phyloP scores from a whole-genome alignment of 164 flowering plant genomes.

The Stephania cephalantha region DNA sequence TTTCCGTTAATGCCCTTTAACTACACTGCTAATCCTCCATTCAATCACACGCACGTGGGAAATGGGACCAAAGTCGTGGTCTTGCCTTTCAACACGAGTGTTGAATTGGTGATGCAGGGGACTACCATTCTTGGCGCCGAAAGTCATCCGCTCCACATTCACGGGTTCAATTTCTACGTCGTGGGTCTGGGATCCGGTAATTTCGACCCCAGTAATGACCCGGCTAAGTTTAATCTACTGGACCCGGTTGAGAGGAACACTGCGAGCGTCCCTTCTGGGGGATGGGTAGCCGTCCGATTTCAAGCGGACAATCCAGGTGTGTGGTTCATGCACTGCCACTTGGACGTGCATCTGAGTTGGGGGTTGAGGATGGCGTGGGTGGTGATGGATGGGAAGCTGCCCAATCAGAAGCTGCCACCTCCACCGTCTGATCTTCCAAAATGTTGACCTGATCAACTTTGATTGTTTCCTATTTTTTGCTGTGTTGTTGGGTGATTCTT shows the following conservation, averaged over 20 bases:
- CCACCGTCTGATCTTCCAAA: conserved; percentile 17
- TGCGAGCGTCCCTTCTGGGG: conserved; percentile 10
- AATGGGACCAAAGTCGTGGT: conserved; percentile 14
- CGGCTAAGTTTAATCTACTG: conserved; percentile 13
- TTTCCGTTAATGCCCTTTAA: conserved; percentile 7
- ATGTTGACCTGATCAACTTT: neutral
- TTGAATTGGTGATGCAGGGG: conserved; percentile 15
- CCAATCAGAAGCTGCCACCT: conserved; percentile 13
- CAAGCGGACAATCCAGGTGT: conserved; percentile 14
- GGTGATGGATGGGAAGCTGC: conserved; percentile 14
- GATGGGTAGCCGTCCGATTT: conserved; percentile 12
- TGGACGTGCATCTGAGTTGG: conserved; percentile 13
- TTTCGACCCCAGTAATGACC: conserved; percentile 9
- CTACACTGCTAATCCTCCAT: conserved; percentile 13
- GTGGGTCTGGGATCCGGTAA: conserved; percentile 14
- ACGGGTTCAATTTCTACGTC: conserved; percentile 13
- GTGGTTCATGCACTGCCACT: conserved; percentile 18
- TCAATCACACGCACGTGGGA: conserved; percentile 5
- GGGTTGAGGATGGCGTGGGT: conserved; percentile 19
- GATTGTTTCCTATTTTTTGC: neutral
- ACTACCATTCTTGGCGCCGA: conserved; percentile 15
- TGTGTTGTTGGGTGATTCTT: neutral
- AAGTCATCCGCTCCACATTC: conserved; percentile 14
- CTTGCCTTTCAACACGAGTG: conserved; percentile 6
- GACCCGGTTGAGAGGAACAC: conserved; percentile 15